Percentiles rank a stretch among this genome's conserved stretches.
Evolutionary conservation across 176 grass and related monocot species (phyloP).

Genomic region (Alopecurus myosuroides): DNA sequence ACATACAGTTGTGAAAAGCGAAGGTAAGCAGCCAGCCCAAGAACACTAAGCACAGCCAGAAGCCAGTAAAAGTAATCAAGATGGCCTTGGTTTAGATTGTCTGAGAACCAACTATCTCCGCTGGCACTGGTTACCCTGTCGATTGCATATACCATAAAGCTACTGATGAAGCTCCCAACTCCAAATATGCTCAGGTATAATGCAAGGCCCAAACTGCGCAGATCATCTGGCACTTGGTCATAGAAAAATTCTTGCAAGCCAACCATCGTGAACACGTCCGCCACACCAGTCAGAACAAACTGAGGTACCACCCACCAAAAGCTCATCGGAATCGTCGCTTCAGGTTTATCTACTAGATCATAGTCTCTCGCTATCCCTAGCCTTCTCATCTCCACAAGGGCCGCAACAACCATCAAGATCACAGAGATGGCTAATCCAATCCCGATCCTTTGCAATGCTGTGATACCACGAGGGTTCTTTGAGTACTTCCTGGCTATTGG

Average conservation of each 20-base stretch:
- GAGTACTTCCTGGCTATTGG: constrained; percentile 33
- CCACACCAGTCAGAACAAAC: constrained; percentile 39
- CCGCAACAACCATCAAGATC: constrained; percentile 38
- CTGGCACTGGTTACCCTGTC: constrained; percentile 31
- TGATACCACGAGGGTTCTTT: constrained; percentile 34
- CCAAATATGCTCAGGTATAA: constrained; percentile 41
- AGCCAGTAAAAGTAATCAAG: constrained; percentile 70
- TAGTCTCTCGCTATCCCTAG: constrained; percentile 37
- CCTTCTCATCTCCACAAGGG: constrained; percentile 53
- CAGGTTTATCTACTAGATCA: constrained; percentile 41
- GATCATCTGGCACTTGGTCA: constrained; percentile 49
- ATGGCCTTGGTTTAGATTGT: constrained; percentile 45
- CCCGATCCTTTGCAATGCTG: constrained; percentile 48
- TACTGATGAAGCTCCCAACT: constrained; percentile 28
- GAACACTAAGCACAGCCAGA: constrained; percentile 31
- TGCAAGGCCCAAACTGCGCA: constrained; percentile 55
- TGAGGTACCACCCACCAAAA: constrained; percentile 58
- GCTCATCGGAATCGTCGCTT: constrained; percentile 42
- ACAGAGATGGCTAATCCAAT: constrained; percentile 35
- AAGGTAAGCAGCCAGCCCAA: constrained; percentile 33
- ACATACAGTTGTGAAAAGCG: constrained; percentile 32
- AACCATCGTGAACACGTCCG: constrained; percentile 41
- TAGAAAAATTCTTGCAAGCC: constrained; percentile 68
- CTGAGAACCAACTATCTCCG: constrained; percentile 46
- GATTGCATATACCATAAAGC: constrained; percentile 38